Base-by-base conservation (phyloP, 2,329 filamentous ascomycete species). In the Calonectria fujianensis region DNA sequence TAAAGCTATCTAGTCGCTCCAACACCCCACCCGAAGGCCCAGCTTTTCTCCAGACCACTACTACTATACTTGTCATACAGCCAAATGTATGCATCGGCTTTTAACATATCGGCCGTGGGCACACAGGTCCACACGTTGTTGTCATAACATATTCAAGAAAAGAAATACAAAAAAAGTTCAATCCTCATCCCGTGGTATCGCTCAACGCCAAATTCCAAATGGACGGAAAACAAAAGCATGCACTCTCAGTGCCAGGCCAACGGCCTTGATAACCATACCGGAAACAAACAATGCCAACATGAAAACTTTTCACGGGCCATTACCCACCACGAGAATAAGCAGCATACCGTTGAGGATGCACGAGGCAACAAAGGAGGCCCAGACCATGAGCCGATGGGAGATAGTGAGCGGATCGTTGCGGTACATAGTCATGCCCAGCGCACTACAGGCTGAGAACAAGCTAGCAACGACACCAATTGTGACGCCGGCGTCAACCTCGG, bases 401-500 rank as follows among this genome's bases (percentile, higher is more conserved):
- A 88, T 80, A 4, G 86, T 80, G 11, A 90, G 78, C 18, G 80
- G 82, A 64, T 89, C 88, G 51, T 86, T 84, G 45, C 91, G 87
- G 66, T 90, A 89, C 16, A 93, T 82, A 76, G 91, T 89, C 82
- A 90, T 88, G 41, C 89, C 91, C 9, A 95, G 86, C 1, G 89
- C 93, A 16, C 90, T 86, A 61, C 92, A 90, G 0, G 91, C 91
- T 79, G 92, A 92, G 74, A 92, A 88, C 51, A 96, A 82, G 76
- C 93, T 94, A 37, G 91, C 88, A 39, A 94, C 88, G 20, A 94
- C 92, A 13, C 94, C 94, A 51, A 95, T 87, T 1, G 94, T 88
- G 2, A 94, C 93, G 11, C 93, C 94, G 0, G 91, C 91, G 79
- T 96, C 94, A 4, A 96, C 94, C 82, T 95, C 92, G n/a, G 92